A percentile compares a stretch with the other conserved stretches of the same genome.
phyloP scores from a whole-genome alignment of 768 basidiomycete genomes.

The Boletus pseudopeckii region DNA sequence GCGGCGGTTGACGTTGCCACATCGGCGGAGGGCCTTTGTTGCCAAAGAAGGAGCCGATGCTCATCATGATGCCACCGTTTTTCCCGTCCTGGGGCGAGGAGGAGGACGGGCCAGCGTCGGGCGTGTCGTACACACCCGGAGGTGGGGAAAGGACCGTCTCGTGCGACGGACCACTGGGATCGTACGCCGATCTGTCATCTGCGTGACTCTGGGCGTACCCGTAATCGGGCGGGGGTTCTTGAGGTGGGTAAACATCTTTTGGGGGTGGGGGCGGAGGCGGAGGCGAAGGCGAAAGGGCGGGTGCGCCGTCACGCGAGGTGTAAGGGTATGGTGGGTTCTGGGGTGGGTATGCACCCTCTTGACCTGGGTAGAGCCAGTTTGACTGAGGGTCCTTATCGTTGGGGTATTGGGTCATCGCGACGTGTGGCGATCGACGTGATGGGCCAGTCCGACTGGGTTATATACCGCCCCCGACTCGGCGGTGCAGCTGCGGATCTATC shows the following conservation, averaged over 20 bases:
- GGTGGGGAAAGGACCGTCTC: neutral
- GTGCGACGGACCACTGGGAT: neutral
- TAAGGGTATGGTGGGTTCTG: constrained; percentile 1
- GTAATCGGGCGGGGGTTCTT: constrained; percentile 14
- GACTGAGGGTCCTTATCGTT: constrained; percentile 24
- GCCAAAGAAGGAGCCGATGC: constrained; percentile 27
- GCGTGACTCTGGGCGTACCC: constrained; percentile 7
- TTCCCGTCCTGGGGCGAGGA: neutral
- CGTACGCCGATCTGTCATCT: neutral
- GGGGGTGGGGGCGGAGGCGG: neutral
- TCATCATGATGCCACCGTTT: constrained; percentile 6
- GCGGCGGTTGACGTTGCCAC: constrained; percentile 24
- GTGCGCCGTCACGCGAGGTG: constrained; percentile 9
- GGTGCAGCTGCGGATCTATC: neutral
- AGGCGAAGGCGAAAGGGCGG: neutral
- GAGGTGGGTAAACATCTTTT: constrained; percentile 7
- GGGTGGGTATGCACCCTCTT: constrained; percentile 5
- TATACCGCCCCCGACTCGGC: neutral
- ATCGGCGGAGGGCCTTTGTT: constrained; percentile 22
- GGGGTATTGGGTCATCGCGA: constrained; percentile 20
- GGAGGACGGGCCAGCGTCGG: neutral
- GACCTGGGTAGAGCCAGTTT: constrained; percentile 9
- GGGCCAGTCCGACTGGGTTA: neutral
- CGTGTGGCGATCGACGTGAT: neutral
- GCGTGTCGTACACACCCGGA: neutral